Conservation (phyloP, 192 early-diverging fungal genomes). For the Phycomyces nitens region DNA sequence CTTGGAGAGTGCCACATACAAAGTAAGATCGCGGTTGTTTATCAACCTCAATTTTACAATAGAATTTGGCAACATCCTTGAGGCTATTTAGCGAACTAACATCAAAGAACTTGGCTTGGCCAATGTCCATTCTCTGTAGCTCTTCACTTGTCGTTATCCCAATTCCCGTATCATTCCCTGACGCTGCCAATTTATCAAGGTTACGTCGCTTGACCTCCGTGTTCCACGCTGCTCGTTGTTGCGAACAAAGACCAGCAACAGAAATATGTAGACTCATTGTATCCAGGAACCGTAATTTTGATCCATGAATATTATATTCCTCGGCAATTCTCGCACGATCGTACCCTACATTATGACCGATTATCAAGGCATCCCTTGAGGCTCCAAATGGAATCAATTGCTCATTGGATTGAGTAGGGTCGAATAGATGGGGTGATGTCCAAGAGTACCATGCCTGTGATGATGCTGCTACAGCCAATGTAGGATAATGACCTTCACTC, state of each 20-base stretch:
- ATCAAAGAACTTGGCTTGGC: constrained; percentile 43
- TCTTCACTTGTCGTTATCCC: constrained; percentile 30
- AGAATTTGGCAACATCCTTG: constrained; percentile 72
- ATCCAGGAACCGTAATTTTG: constrained; percentile 71
- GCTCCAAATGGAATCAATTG: constrained; percentile 66
- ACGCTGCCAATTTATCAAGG: not conserved
- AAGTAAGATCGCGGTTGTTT: constrained; percentile 63
- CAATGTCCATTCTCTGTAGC: constrained; percentile 2
- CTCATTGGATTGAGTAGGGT: constrained; percentile 39
- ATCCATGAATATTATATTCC: constrained; percentile 68
- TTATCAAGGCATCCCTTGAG: constrained; percentile 40
- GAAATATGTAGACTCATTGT: constrained; percentile 93
- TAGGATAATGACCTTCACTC: constrained; percentile 64
- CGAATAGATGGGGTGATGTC: constrained; percentile 78
- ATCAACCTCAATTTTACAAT: constrained; percentile 66
- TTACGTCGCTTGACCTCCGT: constrained; percentile 56
- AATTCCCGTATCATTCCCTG: not conserved
- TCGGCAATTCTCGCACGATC: constrained; percentile 86
- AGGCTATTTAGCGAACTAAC: constrained; percentile 73
- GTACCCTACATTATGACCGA: constrained; percentile 93
- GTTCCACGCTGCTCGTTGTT: constrained; percentile 82
- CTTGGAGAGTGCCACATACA: constrained; percentile 52
- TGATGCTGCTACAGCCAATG: constrained; percentile 79
- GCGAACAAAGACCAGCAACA: constrained; percentile 82
- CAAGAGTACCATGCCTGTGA: constrained; percentile 84